phyloP scores from a whole-genome alignment of 2,329 filamentous ascomycete species.

The Akanthomyces muscarius region DNA sequence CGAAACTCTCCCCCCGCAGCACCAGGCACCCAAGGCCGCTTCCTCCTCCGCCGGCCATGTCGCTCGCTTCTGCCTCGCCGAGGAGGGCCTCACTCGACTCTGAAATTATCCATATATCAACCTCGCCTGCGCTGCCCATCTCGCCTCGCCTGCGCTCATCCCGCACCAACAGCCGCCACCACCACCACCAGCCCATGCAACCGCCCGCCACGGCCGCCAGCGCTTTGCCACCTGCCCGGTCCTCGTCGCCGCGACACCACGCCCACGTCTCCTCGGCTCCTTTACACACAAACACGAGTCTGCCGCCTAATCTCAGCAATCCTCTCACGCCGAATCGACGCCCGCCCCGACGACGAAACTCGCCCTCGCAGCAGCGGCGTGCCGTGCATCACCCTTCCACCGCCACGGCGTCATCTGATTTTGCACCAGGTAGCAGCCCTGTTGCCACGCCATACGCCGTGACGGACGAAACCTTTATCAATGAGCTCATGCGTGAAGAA shows the following conservation, averaged over 20 bases:
- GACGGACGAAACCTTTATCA: constrained; percentile 26
- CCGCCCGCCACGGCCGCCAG: constrained; percentile 17
- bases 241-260: constrained; percentile 20
- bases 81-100: constrained; percentile 7
- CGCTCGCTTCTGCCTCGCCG: constrained; percentile 15
- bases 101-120: not conserved
- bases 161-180: not conserved
- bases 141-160: not conserved
- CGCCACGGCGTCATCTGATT: not conserved
- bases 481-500: constrained; percentile 26
- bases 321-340: not conserved
- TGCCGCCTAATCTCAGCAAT: constrained; percentile 5
- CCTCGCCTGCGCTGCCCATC: not conserved
- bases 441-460: not conserved
- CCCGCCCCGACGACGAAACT: not conserved
- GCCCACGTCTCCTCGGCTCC: constrained; percentile 1
- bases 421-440: not conserved
- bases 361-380: not conserved
- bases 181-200: not conserved
- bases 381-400: not conserved
- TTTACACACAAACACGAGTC: constrained; percentile 1
- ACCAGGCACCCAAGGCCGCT: constrained; percentile 7
- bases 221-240: constrained; percentile 19
- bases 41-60: not conserved
- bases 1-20: not conserved